phyloP scores from a whole-genome alignment of 345 rosid species.

The Dovyalis caffra region DNA sequence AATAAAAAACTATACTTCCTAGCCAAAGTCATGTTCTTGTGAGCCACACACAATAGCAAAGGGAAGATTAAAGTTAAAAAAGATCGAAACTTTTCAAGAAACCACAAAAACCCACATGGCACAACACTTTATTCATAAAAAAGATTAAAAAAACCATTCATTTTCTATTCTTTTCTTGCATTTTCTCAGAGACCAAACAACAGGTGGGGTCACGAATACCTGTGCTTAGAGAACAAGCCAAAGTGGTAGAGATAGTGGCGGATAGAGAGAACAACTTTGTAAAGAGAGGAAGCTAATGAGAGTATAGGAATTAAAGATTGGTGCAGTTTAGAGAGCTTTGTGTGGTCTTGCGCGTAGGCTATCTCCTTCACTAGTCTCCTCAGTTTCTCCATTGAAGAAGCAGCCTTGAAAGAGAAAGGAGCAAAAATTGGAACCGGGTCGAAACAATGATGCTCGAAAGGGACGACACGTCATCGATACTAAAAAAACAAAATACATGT shows the following conservation, averaged over 20 bases:
- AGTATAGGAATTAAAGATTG: slow-evolving; percentile 11
- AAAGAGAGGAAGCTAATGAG: slow-evolving; percentile 5
- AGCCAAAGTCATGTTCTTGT: too few relatives aligned
- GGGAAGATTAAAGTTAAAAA: too few relatives aligned
- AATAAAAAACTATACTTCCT: too few relatives aligned
- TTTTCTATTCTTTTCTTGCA: neutral
- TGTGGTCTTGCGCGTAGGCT: slow-evolving; percentile 4
- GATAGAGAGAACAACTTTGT: slow-evolving; percentile 37
- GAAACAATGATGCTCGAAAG: neutral
- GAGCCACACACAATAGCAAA: too few relatives aligned
- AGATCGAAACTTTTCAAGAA: too few relatives aligned
- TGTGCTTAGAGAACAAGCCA: slow-evolving; percentile 45
- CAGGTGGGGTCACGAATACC: slow-evolving; percentile 26
- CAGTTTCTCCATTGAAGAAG: slow-evolving; percentile 13
- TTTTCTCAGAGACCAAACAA: neutral
- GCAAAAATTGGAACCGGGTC: neutral
- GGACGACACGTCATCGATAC: too few relatives aligned
- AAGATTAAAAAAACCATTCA: neutral
- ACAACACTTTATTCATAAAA: too few relatives aligned
- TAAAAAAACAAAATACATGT: neutral
- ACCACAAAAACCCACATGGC: too few relatives aligned
- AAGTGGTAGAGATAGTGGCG: slow-evolving; percentile 53
- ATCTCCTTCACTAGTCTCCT: slow-evolving; percentile 13
- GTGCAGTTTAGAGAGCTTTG: slow-evolving; percentile 7
- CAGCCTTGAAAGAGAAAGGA: neutral